These are phyloP conservation scores for Neckera pumila DNA, from an alignment of 225 moss, liverwort and hornwort species.

Conservation along the genomic window DNA sequence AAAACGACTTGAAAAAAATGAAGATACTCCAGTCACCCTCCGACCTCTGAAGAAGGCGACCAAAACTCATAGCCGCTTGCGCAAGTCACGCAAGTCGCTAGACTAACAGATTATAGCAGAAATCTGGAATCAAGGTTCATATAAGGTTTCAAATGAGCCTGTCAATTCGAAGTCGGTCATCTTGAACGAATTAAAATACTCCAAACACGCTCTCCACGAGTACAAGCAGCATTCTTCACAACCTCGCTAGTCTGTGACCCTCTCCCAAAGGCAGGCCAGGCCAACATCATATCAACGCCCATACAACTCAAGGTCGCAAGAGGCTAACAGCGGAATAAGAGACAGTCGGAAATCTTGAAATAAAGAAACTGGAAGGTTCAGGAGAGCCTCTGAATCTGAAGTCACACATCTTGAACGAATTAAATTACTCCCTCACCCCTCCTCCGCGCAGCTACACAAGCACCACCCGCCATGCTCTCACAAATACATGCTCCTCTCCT, in stretches of 20 bases:
- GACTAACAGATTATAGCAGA: background rate
- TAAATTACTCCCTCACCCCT: background rate
- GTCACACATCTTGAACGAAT: background rate
- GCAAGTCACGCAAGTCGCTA: background rate
- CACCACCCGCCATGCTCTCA: background rate
- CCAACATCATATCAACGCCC: background rate
- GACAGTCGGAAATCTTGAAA: no score
- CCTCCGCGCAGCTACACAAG: background rate
- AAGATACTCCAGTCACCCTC: no score
- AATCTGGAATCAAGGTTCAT: background rate
- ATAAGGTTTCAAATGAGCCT: background rate
- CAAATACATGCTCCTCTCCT: background rate
- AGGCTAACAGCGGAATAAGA: no score
- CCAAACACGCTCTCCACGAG: background rate
- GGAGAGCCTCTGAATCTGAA: background rate
- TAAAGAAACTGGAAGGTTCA: no score
- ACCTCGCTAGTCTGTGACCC: background rate
- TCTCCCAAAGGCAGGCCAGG: background rate
- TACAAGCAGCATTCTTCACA: background rate
- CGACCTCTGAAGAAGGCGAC: background rate
- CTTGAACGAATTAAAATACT: background rate
- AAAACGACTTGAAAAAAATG: background rate
- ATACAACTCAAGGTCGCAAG: background rate
- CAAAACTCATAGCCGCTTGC: no score
- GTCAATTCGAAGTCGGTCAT: background rate